A percentile compares a stretch with the other conserved stretches of the same genome.
Conservation (phyloP, 116 monocot species). For the Phalaenopsis hybrid region DNA sequence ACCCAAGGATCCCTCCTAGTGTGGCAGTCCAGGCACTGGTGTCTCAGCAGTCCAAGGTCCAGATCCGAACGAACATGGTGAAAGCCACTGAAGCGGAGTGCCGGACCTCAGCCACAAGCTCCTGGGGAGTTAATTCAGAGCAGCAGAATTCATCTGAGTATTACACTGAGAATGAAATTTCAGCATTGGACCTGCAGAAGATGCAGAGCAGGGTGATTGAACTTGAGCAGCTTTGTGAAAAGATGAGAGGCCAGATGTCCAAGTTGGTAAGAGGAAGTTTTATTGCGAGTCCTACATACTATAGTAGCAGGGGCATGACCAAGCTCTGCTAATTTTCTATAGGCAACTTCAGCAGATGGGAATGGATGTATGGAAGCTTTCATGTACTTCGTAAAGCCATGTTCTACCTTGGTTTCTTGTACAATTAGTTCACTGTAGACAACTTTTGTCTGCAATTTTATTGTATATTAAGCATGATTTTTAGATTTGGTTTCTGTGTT, state of each 20-base stretch:
- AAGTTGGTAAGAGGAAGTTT: constrained; percentile 40
- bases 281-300: constrained; percentile 9
- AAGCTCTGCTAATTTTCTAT: constrained; percentile 53
- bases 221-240: constrained; percentile 57
- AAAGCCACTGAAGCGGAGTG: background rate
- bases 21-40: constrained; percentile 70
- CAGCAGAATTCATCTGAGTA: background rate
- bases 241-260: constrained; percentile 76
- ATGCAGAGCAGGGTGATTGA: constrained; percentile 66
- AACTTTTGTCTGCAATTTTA: background rate
- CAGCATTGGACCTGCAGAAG: constrained; percentile 49
- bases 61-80: background rate
- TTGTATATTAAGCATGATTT: background rate
- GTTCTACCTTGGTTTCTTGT: background rate
- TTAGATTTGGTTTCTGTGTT: background rate
- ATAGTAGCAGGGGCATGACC: constrained; percentile 44
- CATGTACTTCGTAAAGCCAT: background rate
- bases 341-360: background rate
- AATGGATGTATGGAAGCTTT: background rate
- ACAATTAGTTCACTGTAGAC: background rate
- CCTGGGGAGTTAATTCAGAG: background rate
- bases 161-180: constrained; percentile 38
- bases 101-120: no score
- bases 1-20: constrained; percentile 74
- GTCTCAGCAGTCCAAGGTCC: constrained; percentile 54